These are phyloP conservation scores for Citrus medica DNA, from an alignment of 345 rosid species.

Conservation along the genomic window DNA sequence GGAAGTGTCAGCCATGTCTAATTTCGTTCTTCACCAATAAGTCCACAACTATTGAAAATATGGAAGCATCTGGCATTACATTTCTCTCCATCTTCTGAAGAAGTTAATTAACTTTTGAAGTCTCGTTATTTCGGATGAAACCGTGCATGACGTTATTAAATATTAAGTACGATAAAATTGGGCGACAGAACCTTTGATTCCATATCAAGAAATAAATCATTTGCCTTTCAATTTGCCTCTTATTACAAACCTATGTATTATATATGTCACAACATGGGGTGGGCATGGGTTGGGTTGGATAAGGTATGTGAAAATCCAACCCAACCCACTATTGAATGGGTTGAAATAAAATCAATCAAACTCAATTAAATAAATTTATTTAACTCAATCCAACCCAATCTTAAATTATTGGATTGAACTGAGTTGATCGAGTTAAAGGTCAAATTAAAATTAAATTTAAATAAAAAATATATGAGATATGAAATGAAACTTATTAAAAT, in stretches of 20 bases:
- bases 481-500: too few relatives aligned
- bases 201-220: not conserved
- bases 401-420: rapidly evolving
- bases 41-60: not conserved
- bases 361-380: too few relatives aligned
- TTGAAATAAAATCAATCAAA: too few relatives aligned
- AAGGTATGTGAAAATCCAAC: too few relatives aligned
- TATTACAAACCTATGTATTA: not conserved
- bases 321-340: too few relatives aligned
- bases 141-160: not conserved
- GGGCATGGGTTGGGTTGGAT: too few relatives aligned
- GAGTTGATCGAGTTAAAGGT: too few relatives aligned
- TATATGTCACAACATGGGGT: not conserved
- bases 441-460: too few relatives aligned
- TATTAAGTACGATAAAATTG: too few relatives aligned
- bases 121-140: not conserved
- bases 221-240: not conserved
- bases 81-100: not conserved
- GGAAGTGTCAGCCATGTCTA: not conserved
- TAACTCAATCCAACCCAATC: too few relatives aligned
- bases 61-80: not conserved
- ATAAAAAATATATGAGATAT: too few relatives aligned
- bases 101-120: not conserved
- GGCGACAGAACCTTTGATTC: too few relatives aligned
- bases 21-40: not conserved